Evolutionary conservation across 2,329 filamentous ascomycete genomes (phyloP), one percentile per base, ranked within the genome.

Genomic region (Colletotrichum scovillei): DNA sequence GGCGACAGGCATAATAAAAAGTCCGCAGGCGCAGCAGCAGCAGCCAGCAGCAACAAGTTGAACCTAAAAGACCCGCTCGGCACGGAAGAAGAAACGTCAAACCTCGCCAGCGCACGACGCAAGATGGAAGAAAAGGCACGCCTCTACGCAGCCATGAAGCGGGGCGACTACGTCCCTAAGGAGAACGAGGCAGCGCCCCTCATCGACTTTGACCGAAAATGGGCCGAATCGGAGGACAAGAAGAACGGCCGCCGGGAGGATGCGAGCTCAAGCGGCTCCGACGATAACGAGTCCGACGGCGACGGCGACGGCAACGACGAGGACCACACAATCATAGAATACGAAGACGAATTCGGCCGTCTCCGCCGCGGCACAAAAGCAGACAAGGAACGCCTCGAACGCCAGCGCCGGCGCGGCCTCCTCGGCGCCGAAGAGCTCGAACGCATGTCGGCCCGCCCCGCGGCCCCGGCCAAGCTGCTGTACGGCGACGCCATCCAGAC

Each of bases 181-280:
- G 89, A 93, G 76, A 89, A 92, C 79, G 86, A 90, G 77, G 85
- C 90, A 55, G 90, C 92, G 77, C 88, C 90, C 28, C 89, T 97
- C 30, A 93, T 99, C 3, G 96, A 99, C 84, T 99, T 99, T 82
- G 97, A 98, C 83, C 89, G 93, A 74, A 99, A 98, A 84, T 98
- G 97, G 95, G 95, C 93, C 0, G 94, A 97, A 79, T 85, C 86
- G 28, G 86, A 91, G 74, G 78, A 81, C 28, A 80, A 81, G n/a
- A 76, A 78, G 14, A 32, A 32, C 8, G 80, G 78, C 69, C 86
- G 90, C 52, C 91, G 94, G 76, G 91, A 94, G 75, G 92, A 94
- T 75, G 92, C 84, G n/a, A 82, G 79, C 69, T 81, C 81, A n/a
- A 49, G 42, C 11, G 80, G 59, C 11, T 76, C 78, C 66, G 84